Percentiles rank a stretch among this genome's conserved stretches.
phyloP scores from a whole-genome alignment of 2,329 filamentous ascomycete species.

The Colletotrichum karsti region DNA sequence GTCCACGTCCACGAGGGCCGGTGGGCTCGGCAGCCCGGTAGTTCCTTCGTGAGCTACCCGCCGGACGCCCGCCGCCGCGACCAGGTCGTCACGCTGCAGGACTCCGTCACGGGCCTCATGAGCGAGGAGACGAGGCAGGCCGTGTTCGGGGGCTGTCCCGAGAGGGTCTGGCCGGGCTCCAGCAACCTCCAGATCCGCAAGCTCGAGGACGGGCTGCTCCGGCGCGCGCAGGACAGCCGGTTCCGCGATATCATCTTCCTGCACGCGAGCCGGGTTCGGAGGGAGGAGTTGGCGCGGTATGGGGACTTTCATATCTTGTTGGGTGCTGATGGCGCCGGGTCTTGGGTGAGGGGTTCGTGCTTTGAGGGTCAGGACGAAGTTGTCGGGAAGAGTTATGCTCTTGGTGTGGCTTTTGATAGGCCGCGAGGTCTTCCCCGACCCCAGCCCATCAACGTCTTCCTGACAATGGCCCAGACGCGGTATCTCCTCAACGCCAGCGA shows the following conservation, averaged over 20 bases:
- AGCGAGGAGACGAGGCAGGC: background rate
- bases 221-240: slow-evolving; percentile 40
- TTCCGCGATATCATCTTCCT: slow-evolving; percentile 41
- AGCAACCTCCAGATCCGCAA: slow-evolving; percentile 48
- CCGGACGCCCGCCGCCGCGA: slow-evolving; percentile 10
- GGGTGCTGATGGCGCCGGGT: slow-evolving; percentile 44
- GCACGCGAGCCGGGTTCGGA: slow-evolving; percentile 39
- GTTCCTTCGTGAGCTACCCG: slow-evolving; percentile 39
- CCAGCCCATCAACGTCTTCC: slow-evolving; percentile 45
- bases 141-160: slow-evolving; percentile 37
- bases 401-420: slow-evolving; percentile 30
- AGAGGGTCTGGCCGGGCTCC: slow-evolving; percentile 45
- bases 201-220: slow-evolving; percentile 46
- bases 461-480: slow-evolving; percentile 45
- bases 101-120: background rate
- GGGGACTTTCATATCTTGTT: slow-evolving; percentile 46
- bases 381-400: slow-evolving; percentile 42
- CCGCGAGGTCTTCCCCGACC: slow-evolving; percentile 42
- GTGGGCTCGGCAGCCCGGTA: slow-evolving; percentile 35
- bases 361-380: slow-evolving; percentile 45
- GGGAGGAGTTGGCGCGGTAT: slow-evolving; percentile 38
- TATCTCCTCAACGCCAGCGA: slow-evolving; percentile 46
- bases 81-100: background rate
- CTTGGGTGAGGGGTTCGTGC: slow-evolving; percentile 43
- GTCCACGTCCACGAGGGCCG: slow-evolving; percentile 45